Base-by-base conservation (phyloP, 2,329 filamentous ascomycete genomes). In the Monosporascus sp. region DNA sequence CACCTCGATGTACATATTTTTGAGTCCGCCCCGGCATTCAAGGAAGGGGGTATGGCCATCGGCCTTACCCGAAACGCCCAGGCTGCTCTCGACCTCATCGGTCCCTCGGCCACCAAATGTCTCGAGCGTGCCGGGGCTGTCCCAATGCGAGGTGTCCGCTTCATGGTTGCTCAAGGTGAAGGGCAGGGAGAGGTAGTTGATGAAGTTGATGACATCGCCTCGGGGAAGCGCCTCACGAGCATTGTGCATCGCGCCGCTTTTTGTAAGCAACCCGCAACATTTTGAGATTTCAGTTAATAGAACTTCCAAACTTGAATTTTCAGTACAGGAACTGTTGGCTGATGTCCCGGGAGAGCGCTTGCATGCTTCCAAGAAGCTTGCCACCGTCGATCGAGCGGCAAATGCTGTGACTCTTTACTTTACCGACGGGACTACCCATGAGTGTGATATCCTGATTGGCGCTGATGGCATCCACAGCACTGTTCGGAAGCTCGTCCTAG, bases 391-490 rank as follows among this genome's bases (percentile, higher is more conserved):
- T 1, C 52, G 20, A 41, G 43, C 1, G 36, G 37, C 6, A 44
- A 53, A 50, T 20, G 27, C 46, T 17, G 4, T 62, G 2, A 57
- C 49, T 2, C 53, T 64, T 2, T 17, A 51, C 25, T 64, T 65
- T 25, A 50, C 58, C 3, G 61, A 63, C n/a, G 59, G 56, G 1
- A 61, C 52, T 15, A 60, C 54, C 3, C 57, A 61, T 41, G 57
- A 62, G 14, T 65, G 68, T 18, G 69, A 74, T 51, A 56, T 72
- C n/a, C 65, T 73, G n/a, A 59, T 74, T 39, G 70, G 69, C 1
- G 70, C 70, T 6, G 72, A 74, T 49, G 71, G 72, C 17, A 68
- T 73, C 6, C 69, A 70, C 36, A 72, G 71, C 27, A 63, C 59
- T 22, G 67, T 72, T 1, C 64, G 71, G 6, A 66, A 70, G 52